phyloP scores from a whole-genome alignment of 257 asterid species.

The Leonotis leonurus region DNA sequence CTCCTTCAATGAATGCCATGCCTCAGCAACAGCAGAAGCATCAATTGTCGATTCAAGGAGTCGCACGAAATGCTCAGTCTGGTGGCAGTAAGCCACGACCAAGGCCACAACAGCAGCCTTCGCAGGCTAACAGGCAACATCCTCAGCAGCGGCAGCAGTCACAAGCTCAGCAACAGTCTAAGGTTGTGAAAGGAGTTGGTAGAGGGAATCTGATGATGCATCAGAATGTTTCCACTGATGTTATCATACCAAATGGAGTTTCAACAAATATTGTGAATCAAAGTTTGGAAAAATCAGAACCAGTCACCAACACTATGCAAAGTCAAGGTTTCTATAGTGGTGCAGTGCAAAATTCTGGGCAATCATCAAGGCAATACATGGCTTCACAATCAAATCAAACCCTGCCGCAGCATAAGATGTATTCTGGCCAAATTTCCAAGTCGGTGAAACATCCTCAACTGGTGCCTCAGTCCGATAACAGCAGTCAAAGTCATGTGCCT shows the following conservation, averaged over 20 bases:
- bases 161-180: slow-evolving; percentile 57
- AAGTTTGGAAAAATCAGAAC: slow-evolving; percentile 41
- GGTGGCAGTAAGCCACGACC: slow-evolving; percentile 35
- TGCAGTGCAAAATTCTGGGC: slow-evolving; percentile 34
- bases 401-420: slow-evolving; percentile 49
- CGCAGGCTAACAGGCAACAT: slow-evolving; percentile 42
- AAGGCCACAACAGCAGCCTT: slow-evolving; percentile 32
- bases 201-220: slow-evolving; percentile 54
- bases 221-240: slow-evolving; percentile 45
- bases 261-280: slow-evolving; percentile 40
- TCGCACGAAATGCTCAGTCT: slow-evolving; percentile 46
- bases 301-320: slow-evolving; percentile 34
- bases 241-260: slow-evolving; percentile 43
- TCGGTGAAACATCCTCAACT: slow-evolving; percentile 42
- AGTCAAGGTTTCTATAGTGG: slow-evolving; percentile 45
- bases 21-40: slow-evolving; percentile 66
- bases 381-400: slow-evolving; percentile 47
- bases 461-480: slow-evolving; percentile 40
- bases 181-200: slow-evolving; percentile 62
- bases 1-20: slow-evolving; percentile 44
- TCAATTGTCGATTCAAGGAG: slow-evolving; percentile 50
- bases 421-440: slow-evolving; percentile 42
- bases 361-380: slow-evolving; percentile 35
- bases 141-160: slow-evolving; percentile 57
- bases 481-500: slow-evolving; percentile 42